Percentiles rank a stretch among this genome's conserved stretches.
Conservation (phyloP, 225 moss, liverwort and hornwort species). For the Neckera pumila region DNA sequence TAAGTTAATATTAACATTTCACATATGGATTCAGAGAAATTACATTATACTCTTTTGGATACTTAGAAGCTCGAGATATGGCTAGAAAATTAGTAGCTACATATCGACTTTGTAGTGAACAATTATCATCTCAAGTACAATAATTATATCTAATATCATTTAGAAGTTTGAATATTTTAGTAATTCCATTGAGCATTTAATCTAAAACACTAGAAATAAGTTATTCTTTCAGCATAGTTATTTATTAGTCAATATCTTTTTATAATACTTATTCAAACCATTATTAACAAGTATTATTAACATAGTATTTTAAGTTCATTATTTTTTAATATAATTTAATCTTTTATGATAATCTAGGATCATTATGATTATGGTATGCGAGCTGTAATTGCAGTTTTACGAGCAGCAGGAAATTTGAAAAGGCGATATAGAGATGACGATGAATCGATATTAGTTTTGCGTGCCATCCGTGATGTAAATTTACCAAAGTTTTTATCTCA, state of each 20-base stretch:
- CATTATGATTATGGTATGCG: neutral
- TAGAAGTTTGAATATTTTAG: neutral
- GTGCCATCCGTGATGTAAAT: neutral
- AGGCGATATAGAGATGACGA: neutral
- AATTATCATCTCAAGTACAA: neutral
- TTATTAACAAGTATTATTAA: neutral
- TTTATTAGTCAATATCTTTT: accelerated
- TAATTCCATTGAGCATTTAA: neutral
- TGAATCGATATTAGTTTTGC: neutral
- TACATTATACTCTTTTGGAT: neutral
- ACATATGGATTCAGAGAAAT: neutral
- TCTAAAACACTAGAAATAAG: neutral
- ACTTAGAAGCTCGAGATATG: neutral
- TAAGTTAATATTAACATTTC: neutral
- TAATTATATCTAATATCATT: neutral
- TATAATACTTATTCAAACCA: too few species aligned
- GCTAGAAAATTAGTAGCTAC: neutral
- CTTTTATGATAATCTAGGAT: neutral
- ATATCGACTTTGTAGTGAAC: neutral
- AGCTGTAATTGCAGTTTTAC: neutral
- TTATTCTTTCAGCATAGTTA: too few species aligned
- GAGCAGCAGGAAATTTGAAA: neutral
- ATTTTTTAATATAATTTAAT: accelerated
- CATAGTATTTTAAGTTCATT: accelerated
- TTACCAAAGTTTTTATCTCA: neutral